phyloP scores from a whole-genome alignment of 139 green algal genomes.

The Chlorella vulgaris region DNA sequence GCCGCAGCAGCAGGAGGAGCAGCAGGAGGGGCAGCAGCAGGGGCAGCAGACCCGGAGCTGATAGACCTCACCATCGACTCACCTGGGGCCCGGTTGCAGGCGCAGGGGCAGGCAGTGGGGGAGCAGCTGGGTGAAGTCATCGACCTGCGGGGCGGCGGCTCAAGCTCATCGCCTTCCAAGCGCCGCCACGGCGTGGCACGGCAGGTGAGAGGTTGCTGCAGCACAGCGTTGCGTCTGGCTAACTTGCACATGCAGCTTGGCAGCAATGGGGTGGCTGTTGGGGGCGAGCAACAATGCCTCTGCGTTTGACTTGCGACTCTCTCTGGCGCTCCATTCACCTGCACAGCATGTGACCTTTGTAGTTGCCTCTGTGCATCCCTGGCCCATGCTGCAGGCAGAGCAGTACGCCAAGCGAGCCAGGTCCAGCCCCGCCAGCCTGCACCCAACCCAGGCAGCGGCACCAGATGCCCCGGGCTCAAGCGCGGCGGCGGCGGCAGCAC shows the following conservation, averaged over 20 bases:
- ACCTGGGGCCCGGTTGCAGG: not conserved
- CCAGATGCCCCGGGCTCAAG: not conserved
- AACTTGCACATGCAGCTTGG: not conserved
- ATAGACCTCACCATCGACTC: slow-evolving; percentile 6
- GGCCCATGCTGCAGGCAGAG: not conserved
- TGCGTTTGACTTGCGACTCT: too few relatives aligned
- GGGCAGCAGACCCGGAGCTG: not conserved
- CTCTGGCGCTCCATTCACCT: not conserved
- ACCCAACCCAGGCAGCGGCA: not conserved
- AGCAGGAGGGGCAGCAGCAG: not conserved
- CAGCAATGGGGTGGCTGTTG: too few relatives aligned
- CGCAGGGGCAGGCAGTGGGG: not conserved
- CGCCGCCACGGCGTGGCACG: slow-evolving; percentile 7
- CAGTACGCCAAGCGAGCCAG: slow-evolving; percentile 26
- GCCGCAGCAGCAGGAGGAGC: not conserved
- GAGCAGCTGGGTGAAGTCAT: not conserved
- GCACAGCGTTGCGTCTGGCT: not conserved
- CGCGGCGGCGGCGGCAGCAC: not conserved
- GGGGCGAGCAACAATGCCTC: too few relatives aligned
- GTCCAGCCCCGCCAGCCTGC: slow-evolving; percentile 13
- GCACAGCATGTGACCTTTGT: not conserved
- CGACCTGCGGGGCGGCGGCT: not conserved
- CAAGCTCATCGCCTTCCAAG: slow-evolving; percentile 9
- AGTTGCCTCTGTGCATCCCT: not conserved
- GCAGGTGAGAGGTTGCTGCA: not conserved